These are phyloP conservation scores for Colletotrichum graminicola DNA, from an alignment of 2,329 filamentous ascomycete species.

Conservation along the genomic window DNA sequence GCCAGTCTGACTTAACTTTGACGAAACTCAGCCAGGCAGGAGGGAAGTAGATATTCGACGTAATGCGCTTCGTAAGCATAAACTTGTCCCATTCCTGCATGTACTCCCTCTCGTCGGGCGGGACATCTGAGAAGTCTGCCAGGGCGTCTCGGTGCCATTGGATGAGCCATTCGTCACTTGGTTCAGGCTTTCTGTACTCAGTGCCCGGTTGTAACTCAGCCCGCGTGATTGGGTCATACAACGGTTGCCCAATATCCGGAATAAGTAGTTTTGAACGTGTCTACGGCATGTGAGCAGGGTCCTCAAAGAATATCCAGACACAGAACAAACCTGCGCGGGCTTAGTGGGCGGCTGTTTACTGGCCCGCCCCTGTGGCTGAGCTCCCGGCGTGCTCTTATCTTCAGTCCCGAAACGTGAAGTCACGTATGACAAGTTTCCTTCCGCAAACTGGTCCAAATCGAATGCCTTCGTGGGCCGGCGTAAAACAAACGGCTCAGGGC, in stretches of 20 bases:
- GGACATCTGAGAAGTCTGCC: constrained; percentile 68
- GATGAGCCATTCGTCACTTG: constrained; percentile 66
- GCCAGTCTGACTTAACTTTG: constrained; percentile 63
- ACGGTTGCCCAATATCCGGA: constrained; percentile 63
- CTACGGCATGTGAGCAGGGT: constrained; percentile 21
- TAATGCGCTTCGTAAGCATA: constrained; percentile 63
- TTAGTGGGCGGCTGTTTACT: constrained; percentile 22
- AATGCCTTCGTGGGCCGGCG: constrained; percentile 58
- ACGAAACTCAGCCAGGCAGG: constrained; percentile 66
- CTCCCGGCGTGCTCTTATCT: constrained; percentile 18
- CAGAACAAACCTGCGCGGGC: constrained; percentile 18
- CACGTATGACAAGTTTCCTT: constrained; percentile 62
- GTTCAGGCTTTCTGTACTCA: constrained; percentile 56
- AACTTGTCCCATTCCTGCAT: constrained; percentile 70
- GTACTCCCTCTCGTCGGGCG: constrained; percentile 67
- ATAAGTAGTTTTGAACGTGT: constrained; percentile 52
- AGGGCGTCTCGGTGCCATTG: constrained; percentile 71
- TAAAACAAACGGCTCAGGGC: constrained; percentile 57
- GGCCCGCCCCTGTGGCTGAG: constrained; percentile 21
- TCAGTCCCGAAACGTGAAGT: constrained; percentile 56
- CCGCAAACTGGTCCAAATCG: constrained; percentile 57
- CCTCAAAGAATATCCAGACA: not conserved
- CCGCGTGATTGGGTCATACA: constrained; percentile 71
- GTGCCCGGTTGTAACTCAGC: constrained; percentile 62
- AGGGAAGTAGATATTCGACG: constrained; percentile 65